phyloP scores from a whole-genome alignment of 1,284 basidiomycete genomes.

The Fereydounia khargensis region DNA sequence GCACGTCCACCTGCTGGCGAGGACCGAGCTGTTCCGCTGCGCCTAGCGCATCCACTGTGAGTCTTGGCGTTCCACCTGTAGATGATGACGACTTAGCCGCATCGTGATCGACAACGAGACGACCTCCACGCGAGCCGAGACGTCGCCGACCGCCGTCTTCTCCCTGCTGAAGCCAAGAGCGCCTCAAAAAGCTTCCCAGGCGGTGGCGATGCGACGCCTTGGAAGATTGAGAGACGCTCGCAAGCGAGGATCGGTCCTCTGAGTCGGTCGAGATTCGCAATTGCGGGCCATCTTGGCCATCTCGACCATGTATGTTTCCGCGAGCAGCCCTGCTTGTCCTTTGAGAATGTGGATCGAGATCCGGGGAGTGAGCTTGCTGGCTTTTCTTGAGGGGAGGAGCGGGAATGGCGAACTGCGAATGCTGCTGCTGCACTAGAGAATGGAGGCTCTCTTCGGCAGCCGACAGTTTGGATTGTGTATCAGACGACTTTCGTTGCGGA shows the following conservation, averaged over 20 bases:
- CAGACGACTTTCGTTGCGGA: neutral
- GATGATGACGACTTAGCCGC: too few relatives aligned
- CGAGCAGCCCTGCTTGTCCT: too few relatives aligned
- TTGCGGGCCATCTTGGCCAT: too few relatives aligned
- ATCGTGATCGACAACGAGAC: conserved; percentile 3
- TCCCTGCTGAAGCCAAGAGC: conserved; percentile 20
- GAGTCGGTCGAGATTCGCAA: conserved; percentile 18
- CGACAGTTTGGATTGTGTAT: neutral
- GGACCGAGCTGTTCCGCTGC: conserved; percentile 17
- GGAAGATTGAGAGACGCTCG: conserved; percentile 31
- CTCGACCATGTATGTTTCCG: too few relatives aligned
- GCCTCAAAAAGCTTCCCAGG: conserved; percentile 26
- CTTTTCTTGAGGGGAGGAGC: too few relatives aligned
- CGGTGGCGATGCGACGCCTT: conserved; percentile 29
- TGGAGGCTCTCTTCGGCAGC: neutral
- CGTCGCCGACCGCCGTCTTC: conserved; percentile 16
- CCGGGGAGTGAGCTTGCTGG: too few relatives aligned
- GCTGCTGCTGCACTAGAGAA: neutral
- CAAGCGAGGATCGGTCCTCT: conserved; percentile 14
- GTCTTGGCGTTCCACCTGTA: conserved; percentile 6
- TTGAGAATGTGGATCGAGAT: too few relatives aligned
- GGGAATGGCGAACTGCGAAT: too few relatives aligned
- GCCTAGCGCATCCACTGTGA: conserved; percentile 21
- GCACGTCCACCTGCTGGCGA: conserved; percentile 11
- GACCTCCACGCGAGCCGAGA: conserved; percentile 19